These are phyloP conservation scores for Lichtheimia ornata DNA, from an alignment of 371 early-diverging fungal genomes.

Conservation along the genomic window DNA sequence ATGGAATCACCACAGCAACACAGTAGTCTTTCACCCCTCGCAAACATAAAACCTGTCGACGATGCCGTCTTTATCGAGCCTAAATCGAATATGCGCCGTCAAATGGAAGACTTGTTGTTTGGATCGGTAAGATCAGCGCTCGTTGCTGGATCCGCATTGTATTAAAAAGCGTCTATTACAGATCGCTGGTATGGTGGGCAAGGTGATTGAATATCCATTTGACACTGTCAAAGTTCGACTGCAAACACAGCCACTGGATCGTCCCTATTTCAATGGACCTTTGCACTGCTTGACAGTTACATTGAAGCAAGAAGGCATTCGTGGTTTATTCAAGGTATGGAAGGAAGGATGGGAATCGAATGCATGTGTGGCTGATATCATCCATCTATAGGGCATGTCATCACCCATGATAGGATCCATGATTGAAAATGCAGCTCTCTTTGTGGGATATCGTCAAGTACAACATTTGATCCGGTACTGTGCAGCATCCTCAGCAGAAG, in stretches of 20 bases:
- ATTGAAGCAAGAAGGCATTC: slow-evolving; percentile 71
- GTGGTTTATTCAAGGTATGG: slow-evolving; percentile 78
- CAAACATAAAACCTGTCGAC: too few relatives aligned
- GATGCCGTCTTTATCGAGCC: neutral
- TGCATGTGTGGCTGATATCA: neutral
- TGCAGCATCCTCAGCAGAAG: slow-evolving; percentile 25
- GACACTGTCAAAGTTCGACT: slow-evolving; percentile 96
- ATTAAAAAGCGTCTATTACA: slow-evolving; percentile 17
- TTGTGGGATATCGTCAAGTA: slow-evolving; percentile 84
- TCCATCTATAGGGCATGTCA: slow-evolving; percentile 71
- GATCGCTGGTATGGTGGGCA: slow-evolving; percentile 89
- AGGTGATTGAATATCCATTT: slow-evolving; percentile 94
- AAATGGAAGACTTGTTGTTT: slow-evolving; percentile 24
- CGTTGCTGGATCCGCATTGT: neutral
- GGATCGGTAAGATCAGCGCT: slow-evolving; percentile 18
- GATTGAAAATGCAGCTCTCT: slow-evolving; percentile 92
- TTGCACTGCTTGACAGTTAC: slow-evolving; percentile 80
- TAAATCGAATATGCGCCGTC: slow-evolving; percentile 19
- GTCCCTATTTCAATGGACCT: slow-evolving; percentile 78
- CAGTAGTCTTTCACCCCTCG: too few relatives aligned
- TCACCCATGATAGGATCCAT: slow-evolving; percentile 93
- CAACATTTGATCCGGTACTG: slow-evolving; percentile 69
- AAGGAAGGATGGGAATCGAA: neutral
- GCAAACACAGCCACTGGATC: slow-evolving; percentile 81
- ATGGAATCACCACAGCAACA: too few relatives aligned